Evolutionary conservation across 2,329 filamentous ascomycete species (phyloP).

Genomic region (Nectriaceae sp.): DNA sequence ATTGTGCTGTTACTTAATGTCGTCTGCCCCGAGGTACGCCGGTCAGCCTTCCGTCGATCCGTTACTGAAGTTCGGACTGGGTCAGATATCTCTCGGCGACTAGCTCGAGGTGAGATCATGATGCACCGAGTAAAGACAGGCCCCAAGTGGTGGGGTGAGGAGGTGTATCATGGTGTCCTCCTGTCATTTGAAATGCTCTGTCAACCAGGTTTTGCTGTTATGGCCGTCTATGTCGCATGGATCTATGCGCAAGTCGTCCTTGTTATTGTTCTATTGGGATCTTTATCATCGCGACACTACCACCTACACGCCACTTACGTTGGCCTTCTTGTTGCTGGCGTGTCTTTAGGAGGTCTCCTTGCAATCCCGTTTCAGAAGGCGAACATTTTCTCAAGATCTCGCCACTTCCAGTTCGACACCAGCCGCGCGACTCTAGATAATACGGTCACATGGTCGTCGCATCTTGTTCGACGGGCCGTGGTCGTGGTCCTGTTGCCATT

Average conservation of each 20-base stretch:
- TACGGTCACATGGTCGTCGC: constrained; percentile 69
- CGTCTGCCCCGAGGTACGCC: constrained; percentile 70
- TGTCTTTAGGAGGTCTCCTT: constrained; percentile 68
- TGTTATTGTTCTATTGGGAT: constrained; percentile 71
- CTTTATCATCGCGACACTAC: constrained; percentile 71
- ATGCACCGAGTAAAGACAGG: constrained; percentile 73
- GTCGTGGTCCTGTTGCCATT: constrained; percentile 70
- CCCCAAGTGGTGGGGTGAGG: constrained; percentile 76
- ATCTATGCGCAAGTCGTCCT: constrained; percentile 77
- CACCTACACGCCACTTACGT: constrained; percentile 63
- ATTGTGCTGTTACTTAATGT: constrained; percentile 69
- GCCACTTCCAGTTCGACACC: constrained; percentile 58
- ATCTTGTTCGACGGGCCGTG: constrained; percentile 66
- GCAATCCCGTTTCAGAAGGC: constrained; percentile 76
- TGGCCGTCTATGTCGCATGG: constrained; percentile 75
- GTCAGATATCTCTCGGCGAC: constrained; percentile 53
- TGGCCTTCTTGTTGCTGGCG: constrained; percentile 64
- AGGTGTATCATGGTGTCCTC: constrained; percentile 69
- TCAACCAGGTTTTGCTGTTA: constrained; percentile 72
- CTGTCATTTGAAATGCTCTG: constrained; percentile 70
- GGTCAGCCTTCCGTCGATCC: constrained; percentile 68
- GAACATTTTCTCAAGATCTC: constrained; percentile 65
- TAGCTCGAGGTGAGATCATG: constrained; percentile 74
- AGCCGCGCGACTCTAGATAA: constrained; percentile 69
- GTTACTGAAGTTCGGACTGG: constrained; percentile 63